Base-by-base conservation (phyloP, 805 yeast species). In the Vanderwaltozyma verrucispora region DNA sequence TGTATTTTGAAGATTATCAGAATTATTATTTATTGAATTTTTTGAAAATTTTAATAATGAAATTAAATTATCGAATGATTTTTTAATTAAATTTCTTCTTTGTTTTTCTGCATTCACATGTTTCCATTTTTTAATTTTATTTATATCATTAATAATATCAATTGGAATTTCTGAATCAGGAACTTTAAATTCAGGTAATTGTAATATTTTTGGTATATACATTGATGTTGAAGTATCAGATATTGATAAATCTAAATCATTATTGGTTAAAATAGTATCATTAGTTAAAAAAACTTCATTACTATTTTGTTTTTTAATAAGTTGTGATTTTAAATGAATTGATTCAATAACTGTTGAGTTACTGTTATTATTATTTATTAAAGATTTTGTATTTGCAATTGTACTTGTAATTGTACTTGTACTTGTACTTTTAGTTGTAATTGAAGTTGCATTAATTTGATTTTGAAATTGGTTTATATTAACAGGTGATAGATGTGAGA, bases 91-190 rank as follows among this genome's bases (percentile, higher is more conserved):
- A 34, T 45, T 48, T 40, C 63, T 49, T 38, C 62, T 43, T 27
- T 51, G 37, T 37, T 54, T 54, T 36, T 59, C 63, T 14, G 54
- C 38, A 30, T 52, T 50, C 4, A 58, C 60, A 42, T 58, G 63
- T 34, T 49, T 54, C 63, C 63, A 58, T 43, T 53, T 56, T 34
- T 52, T 51, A 6, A 52, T 18, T 28, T 37, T 37, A 6, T 39
- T 42, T 5, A 47, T 37, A 41, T 55, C 51, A 24, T 40, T 33
- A 18, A 20, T 26, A 2, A 58, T 32, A 15, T 47, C 46, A 4
- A 24, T 14, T 1, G 63, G 63, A 9, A 49, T 39, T 12, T 46
- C 47, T 11, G 43, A 37, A 28, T 52, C 52, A 1, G 44, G 42
- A 15, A 56, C 39, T 7, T 44, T 41, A 6, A 54, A 46, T 7